Percentiles rank a stretch among this genome's conserved stretches.
Conservation (phyloP, 1,284 basidiomycete species). For the Inonotus hispidus region DNA sequence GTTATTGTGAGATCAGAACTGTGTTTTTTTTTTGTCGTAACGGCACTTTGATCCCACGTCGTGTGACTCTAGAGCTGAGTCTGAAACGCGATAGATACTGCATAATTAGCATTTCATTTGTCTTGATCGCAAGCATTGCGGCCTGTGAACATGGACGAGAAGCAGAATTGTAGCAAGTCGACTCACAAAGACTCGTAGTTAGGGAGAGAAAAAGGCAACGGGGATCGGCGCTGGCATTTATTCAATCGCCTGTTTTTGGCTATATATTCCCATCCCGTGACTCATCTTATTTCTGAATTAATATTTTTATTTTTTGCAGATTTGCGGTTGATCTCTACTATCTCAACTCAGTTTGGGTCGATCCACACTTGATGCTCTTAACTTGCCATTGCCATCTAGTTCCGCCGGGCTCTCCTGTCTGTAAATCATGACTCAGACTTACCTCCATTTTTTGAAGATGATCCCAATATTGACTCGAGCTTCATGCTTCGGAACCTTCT, state of each 20-base stretch:
- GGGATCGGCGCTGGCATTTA: background rate
- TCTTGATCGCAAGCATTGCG: conserved; percentile 14
- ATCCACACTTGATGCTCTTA: background rate
- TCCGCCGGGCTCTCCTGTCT: background rate
- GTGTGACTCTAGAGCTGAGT: background rate
- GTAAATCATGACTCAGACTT: background rate
- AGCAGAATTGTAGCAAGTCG: background rate
- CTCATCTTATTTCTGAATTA: background rate
- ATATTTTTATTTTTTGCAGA: background rate
- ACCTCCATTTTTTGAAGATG: background rate
- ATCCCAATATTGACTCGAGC: background rate
- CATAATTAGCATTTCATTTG: conserved; percentile 10
- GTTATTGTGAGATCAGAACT: conserved; percentile 12
- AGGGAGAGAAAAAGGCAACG: background rate
- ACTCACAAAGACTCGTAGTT: background rate
- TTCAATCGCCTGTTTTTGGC: background rate
- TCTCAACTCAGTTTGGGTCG: background rate
- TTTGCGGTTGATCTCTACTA: background rate
- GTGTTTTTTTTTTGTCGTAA: conserved; percentile 2
- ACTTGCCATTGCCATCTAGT: background rate
- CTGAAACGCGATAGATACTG: background rate
- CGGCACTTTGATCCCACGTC: conserved; percentile 5
- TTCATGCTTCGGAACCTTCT: background rate
- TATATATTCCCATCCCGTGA: background rate
- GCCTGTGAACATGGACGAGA: background rate